Evolutionary conservation across 768 basidiomycete genomes (phyloP), one percentile per base, ranked within the genome.

Genomic region (Mycena vitilis): DNA sequence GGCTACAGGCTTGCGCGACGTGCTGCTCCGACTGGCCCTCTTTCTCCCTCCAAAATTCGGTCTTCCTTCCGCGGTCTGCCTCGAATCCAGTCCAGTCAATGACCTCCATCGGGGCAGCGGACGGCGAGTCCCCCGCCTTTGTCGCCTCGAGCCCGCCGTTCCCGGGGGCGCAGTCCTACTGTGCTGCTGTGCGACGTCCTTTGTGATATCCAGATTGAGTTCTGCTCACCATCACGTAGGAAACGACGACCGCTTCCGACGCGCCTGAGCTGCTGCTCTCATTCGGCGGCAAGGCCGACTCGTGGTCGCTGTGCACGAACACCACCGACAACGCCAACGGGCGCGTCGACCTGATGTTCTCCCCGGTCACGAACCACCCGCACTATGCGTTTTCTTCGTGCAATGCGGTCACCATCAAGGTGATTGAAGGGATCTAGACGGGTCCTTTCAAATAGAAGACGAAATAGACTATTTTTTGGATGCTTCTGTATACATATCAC

Each of bases 21-120:
- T 83, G 83, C 65, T 83, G 82, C 75, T 79, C 82, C 7, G 82
- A 84, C 62, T 85, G 83, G 83, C 81, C 81, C 16, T 73, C 74
- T 16, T 78, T 81, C 53, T 76, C 78, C 12, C 64, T 85, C 54
- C 73, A 78, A 57, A 83, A 83, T 68, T 81, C 81, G 18, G 78
- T 85, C 51, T 78, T 83, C 69, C 73, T 78, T 57, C 82, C 82
- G 10, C 81, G 78, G 23, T 82, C 84, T 6, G 72, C 77, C 10
- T 77, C 77, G 16, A 78, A 83, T 45, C 79, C 80, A 10, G 76
- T 75, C 7, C 77, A 83, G 64, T 73, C 81, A 45, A 81, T 83
- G 77, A 75, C 82, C 9, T 82, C 82, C 10, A 79, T 76, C 12
- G 76, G 74, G 20, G 77, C 82, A 12, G 73, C 76, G 18, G 78